Evolutionary conservation across 225 moss, liverwort and hornwort species (phyloP).

Genomic region (Sphagnum contortum): DNA sequence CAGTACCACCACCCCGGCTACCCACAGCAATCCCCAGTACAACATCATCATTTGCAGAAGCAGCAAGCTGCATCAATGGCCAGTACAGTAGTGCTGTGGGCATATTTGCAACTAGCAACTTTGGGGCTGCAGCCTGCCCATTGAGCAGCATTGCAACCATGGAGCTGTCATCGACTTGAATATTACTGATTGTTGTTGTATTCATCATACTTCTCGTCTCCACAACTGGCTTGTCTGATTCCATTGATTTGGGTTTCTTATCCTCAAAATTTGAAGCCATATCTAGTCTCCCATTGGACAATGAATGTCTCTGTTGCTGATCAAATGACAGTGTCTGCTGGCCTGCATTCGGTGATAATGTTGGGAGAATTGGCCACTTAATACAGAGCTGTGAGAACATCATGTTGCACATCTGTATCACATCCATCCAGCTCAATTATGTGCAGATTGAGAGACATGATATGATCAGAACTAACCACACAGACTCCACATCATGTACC

Average conservation of each 20-base stretch:
- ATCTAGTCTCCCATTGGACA: slow-evolving; percentile 36
- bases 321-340: slow-evolving; percentile 11
- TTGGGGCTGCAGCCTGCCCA: slow-evolving; percentile 88
- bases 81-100: slow-evolving; percentile 95
- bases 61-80: slow-evolving; percentile 96
- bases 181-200: slow-evolving; percentile 43
- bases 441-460: no score
- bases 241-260: slow-evolving; percentile 14
- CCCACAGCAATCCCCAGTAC: slow-evolving; percentile 90
- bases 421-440: not conserved
- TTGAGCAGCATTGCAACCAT: slow-evolving; percentile 86
- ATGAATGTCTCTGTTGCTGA: slow-evolving; percentile 11
- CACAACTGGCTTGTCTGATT: slow-evolving; percentile 18
- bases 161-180: slow-evolving; percentile 35
- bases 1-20: slow-evolving; percentile 90
- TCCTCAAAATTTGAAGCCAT: slow-evolving; percentile 24
- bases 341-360: slow-evolving; percentile 18
- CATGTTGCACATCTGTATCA: slow-evolving; percentile 98
- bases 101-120: slow-evolving; percentile 90
- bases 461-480: no score
- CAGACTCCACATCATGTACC: no score
- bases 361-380: slow-evolving; percentile 56
- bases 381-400: slow-evolving; percentile 97
- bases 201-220: slow-evolving; percentile 36
- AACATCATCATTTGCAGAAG: slow-evolving; percentile 86